phyloP scores from a whole-genome alignment of 1,284 basidiomycete species.

The Phaffia rhodozyma region DNA sequence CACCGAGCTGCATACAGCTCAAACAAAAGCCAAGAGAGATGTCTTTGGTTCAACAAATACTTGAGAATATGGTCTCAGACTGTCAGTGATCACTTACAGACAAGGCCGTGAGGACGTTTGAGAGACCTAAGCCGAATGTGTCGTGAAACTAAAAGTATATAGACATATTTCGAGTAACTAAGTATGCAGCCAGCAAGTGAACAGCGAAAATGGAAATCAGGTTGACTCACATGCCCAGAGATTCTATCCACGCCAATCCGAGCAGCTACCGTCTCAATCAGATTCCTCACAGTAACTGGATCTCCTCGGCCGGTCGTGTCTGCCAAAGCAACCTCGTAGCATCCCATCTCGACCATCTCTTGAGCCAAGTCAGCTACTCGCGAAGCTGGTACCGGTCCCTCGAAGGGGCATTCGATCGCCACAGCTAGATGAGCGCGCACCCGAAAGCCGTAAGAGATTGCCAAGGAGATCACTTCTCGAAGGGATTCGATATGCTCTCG shows the following conservation, averaged over 20 bases:
- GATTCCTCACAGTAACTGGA: constrained; percentile 50
- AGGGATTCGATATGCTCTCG: constrained; percentile 59
- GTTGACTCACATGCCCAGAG: constrained; percentile 45
- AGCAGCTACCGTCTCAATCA: constrained; percentile 59
- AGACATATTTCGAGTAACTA: constrained; percentile 16
- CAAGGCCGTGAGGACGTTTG: constrained; percentile 39
- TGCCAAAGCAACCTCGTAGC: constrained; percentile 82
- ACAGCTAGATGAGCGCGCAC: constrained; percentile 77
- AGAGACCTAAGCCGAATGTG: constrained; percentile 66
- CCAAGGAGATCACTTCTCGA: constrained; percentile 50
- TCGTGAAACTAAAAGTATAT: constrained; percentile 63
- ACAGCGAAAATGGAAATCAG: background rate
- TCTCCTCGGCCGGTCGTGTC: constrained; percentile 86
- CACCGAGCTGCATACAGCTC: constrained; percentile 28
- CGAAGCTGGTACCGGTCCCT: constrained; percentile 57
- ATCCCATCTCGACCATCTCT: constrained; percentile 73
- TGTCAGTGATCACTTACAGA: constrained; percentile 16
- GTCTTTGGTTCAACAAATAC: background rate
- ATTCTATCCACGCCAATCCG: constrained; percentile 51
- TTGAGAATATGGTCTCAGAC: background rate
- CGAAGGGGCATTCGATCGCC: constrained; percentile 74
- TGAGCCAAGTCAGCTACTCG: constrained; percentile 59
- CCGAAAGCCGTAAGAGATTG: constrained; percentile 49
- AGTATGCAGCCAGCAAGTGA: background rate
- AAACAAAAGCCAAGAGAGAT: background rate